A percentile compares a stretch with the other conserved stretches of the same genome.
Conservation (phyloP, 208 protist genomes). For the Wallacemonas sp. region DNA sequence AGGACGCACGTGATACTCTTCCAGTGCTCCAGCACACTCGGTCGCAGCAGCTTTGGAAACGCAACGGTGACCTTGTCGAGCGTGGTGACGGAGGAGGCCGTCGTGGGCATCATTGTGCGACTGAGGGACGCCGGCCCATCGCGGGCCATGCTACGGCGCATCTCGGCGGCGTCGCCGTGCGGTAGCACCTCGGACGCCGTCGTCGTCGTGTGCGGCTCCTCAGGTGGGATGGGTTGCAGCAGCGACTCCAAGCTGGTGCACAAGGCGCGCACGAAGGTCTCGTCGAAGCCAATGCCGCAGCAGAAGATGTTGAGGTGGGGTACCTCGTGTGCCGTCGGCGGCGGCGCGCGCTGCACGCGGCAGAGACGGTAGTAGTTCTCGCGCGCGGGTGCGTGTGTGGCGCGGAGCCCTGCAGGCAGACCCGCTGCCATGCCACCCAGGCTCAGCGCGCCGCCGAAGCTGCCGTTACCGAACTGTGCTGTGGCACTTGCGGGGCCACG, state of each 20-base stretch:
- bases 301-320: constrained; percentile 54
- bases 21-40: constrained; percentile 31
- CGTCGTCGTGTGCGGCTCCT: constrained; percentile 6
- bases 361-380: constrained; percentile 42
- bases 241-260: constrained; percentile 53
- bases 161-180: not conserved
- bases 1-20: constrained; percentile 56
- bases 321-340: constrained; percentile 38
- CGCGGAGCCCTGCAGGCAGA: not conserved
- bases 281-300: constrained; percentile 58
- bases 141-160: not conserved
- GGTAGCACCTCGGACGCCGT: constrained; percentile 6
- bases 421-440: constrained; percentile 11
- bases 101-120: not conserved
- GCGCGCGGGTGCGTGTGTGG: constrained; percentile 14
- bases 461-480: constrained; percentile 20
- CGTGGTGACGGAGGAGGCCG: not conserved
- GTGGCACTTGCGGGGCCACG: not conserved
- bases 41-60: constrained; percentile 9
- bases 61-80: not conserved
- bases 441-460: constrained; percentile 10
- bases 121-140: not conserved
- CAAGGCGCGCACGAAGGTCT: constrained; percentile 41
- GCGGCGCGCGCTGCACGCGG: constrained; percentile 24
- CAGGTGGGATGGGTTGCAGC: constrained; percentile 22